Conservation (phyloP, 73 alveolate genomes). For the Symbiodinium natans region DNA sequence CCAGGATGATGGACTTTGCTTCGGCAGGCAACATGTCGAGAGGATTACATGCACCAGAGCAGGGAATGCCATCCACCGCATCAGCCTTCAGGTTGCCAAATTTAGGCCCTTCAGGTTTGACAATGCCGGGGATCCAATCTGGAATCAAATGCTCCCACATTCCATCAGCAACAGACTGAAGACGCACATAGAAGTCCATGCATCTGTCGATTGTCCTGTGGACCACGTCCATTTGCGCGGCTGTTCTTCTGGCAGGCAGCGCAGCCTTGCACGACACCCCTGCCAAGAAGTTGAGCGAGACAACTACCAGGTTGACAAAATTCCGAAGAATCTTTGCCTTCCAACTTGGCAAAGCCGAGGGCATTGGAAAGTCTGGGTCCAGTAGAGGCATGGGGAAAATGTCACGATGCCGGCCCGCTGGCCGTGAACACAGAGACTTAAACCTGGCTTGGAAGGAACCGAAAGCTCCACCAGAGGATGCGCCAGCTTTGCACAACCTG, state of each 20-base stretch:
- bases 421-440: no score
- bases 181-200: neutral
- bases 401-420: neutral
- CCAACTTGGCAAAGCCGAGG: neutral
- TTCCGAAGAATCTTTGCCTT: neutral
- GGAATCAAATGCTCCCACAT: neutral
- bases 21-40: neutral
- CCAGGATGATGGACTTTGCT: neutral
- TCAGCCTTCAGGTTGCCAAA: neutral
- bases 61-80: neutral
- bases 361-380: neutral
- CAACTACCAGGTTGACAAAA: neutral
- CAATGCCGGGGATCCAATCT: neutral
- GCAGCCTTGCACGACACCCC: neutral
- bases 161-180: neutral
- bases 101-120: neutral
- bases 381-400: neutral
- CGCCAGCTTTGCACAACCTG: neutral
- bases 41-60: neutral
- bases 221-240: neutral
- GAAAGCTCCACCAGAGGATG: neutral
- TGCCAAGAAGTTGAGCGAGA: neutral
- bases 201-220: neutral
- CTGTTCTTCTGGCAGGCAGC: neutral
- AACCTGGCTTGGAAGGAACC: neutral